Evolutionary conservation across 371 early-diverging fungal species (phyloP), one percentile per base, ranked within the genome.

Genomic region (Mortierella sp.): DNA sequence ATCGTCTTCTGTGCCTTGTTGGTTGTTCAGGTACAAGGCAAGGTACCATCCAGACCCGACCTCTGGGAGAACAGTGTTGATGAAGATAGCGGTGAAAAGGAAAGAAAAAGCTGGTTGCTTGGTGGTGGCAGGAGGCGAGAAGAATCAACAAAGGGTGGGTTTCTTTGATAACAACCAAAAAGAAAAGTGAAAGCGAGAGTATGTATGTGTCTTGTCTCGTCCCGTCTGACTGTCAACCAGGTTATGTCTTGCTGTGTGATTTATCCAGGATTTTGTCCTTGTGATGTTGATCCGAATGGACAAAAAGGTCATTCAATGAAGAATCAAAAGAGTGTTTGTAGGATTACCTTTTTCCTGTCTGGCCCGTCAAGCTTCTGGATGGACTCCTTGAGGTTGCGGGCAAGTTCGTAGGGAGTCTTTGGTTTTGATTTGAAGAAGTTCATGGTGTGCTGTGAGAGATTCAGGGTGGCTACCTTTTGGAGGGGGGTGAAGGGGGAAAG

Each of bases 341-440:
- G 42, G 45, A 28, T 45, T 90, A 93, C 93, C 92, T 91, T 92
- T 86, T 89, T 91, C 82, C 83, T 91, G 77, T 95, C 96, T 16
- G 92, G 89, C 21, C 90, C 91, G 63, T 95, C 96, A 63, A 96
- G 89, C 82, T 91, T 92, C 28, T 88, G 84, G 78, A 98, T 91
- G 52, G 95, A 93, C 76, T 99, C 99, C 88, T 95, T 95, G 50
- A 95, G 94, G 82, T 92, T 91, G 82, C 92, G 93, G 57, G 98
- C 98, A 68, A 98, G 88, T 84, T 98, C 99, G 38, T 93, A 92
- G 34, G 98, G 98, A 28, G 96, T 94, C 87, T 96, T 97, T 88
- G 93, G 92, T 85, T 95, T 95, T 74, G 94, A 79, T 87, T 97
- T 98, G 92, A 98, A 98, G 88, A 98, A 96, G 88, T 92, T 93